Evolutionary conservation across 768 basidiomycete genomes (phyloP).

Genomic region (Lactarius pseudohatsudake): DNA sequence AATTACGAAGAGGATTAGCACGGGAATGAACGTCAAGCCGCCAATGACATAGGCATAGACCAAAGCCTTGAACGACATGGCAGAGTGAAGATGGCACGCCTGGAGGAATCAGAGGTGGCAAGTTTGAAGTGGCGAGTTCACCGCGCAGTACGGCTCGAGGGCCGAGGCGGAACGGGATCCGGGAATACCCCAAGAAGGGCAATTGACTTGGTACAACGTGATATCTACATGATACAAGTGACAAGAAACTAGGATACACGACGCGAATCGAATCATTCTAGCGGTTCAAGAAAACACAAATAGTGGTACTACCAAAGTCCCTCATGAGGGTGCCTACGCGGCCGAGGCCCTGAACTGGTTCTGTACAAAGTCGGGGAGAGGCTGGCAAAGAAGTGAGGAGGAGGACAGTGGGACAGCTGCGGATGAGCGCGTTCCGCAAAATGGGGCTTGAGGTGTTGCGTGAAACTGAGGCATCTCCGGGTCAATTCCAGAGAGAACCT

Average conservation of each 20-base stretch:
- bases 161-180: background rate
- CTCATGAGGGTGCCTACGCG: background rate
- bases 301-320: background rate
- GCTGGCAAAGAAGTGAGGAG: slow-evolving; percentile 26
- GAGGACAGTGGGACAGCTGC: slow-evolving; percentile 21
- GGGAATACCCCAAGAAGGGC: background rate
- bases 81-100: slow-evolving; percentile 19
- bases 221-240: background rate
- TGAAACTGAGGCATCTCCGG: background rate
- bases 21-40: slow-evolving; percentile 86
- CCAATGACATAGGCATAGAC: slow-evolving; percentile 87
- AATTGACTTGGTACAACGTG: no score
- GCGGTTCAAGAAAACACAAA: background rate
- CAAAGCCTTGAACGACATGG: slow-evolving; percentile 69
- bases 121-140: background rate
- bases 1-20: slow-evolving; percentile 58
- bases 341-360: slow-evolving; percentile 18
- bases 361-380: slow-evolving; percentile 23
- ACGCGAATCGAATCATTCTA: background rate
- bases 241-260: slow-evolving; percentile 1
- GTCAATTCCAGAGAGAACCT: background rate
- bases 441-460: background rate
- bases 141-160: background rate
- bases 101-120: background rate
- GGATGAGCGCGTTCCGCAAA: slow-evolving; percentile 8